These are phyloP conservation scores for Microthlaspi erraticum DNA, from an alignment of 345 rosid species.

Conservation along the genomic window DNA sequence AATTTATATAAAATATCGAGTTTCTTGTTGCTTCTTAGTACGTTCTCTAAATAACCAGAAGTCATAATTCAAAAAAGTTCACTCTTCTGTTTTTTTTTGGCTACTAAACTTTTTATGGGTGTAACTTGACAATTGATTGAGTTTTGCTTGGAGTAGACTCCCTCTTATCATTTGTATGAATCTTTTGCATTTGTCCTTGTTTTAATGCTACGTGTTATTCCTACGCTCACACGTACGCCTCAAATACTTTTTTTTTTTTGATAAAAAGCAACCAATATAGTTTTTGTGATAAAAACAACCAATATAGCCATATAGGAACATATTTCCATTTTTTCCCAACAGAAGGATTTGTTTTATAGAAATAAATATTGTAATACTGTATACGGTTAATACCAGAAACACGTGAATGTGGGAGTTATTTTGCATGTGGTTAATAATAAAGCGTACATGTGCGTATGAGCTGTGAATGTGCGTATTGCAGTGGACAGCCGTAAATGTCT, in stretches of 20 bases:
- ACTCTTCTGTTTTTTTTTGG: neutral
- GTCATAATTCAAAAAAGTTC: neutral
- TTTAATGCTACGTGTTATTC: conserved; percentile 28
- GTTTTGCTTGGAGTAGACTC: conserved; percentile 41
- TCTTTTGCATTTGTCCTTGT: conserved; percentile 17
- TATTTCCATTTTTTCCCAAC: neutral
- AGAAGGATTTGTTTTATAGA: neutral
- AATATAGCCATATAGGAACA: neutral
- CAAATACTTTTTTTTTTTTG: too few species aligned
- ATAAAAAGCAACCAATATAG: neutral
- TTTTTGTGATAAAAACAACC: too few species aligned
- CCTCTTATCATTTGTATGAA: conserved; percentile 14
- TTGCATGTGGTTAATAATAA: conserved; percentile 40
- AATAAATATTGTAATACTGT: too few species aligned
- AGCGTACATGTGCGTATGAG: conserved; percentile 42
- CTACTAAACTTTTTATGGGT: too few species aligned
- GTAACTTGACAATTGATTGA: conserved; percentile 7
- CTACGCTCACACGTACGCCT: conserved; percentile 32
- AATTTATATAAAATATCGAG: too few species aligned
- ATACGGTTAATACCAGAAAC: neutral
- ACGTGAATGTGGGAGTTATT: conserved; percentile 22
- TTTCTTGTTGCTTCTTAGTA: too few species aligned
- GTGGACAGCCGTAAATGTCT: conserved; percentile 44
- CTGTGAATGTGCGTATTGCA: conserved; percentile 40
- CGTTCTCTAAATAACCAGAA: neutral